Conservation (phyloP, 768 basidiomycete species). For the Clavulina sp. region DNA sequence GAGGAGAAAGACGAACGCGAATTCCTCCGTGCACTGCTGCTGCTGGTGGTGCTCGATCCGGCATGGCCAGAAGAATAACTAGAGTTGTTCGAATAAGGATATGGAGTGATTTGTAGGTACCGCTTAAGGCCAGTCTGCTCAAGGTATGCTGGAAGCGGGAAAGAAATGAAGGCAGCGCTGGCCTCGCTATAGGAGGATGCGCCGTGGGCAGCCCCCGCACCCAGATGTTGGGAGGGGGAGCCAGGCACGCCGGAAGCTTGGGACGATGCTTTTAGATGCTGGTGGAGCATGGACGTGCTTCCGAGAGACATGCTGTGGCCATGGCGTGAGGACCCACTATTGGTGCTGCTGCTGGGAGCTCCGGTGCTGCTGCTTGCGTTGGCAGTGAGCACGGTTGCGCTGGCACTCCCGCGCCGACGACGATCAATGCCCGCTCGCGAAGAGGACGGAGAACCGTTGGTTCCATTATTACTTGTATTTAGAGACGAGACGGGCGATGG, state of each 20-base stretch:
- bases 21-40: no score
- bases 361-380: neutral
- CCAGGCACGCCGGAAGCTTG: neutral
- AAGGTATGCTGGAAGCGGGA: constrained; percentile 55
- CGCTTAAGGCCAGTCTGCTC: constrained; percentile 60
- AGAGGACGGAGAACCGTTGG: neutral
- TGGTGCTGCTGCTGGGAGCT: neutral
- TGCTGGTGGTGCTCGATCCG: no score
- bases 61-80: no score
- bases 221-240: neutral
- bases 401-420: constrained; percentile 31
- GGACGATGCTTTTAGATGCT: neutral
- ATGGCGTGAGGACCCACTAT: no score
- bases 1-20: no score
- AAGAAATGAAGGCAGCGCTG: constrained; percentile 26
- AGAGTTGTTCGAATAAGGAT: no score
- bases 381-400: constrained; percentile 2
- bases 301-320: no score
- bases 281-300: neutral
- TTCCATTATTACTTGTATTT: neutral
- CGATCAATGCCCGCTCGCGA: constrained; percentile 15
- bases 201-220: constrained; percentile 11
- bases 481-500: neutral
- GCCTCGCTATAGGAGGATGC: no score
- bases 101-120: constrained; percentile 33